Base-by-base conservation (phyloP, 2,329 filamentous ascomycete species). In the Elsinoe perseae region DNA sequence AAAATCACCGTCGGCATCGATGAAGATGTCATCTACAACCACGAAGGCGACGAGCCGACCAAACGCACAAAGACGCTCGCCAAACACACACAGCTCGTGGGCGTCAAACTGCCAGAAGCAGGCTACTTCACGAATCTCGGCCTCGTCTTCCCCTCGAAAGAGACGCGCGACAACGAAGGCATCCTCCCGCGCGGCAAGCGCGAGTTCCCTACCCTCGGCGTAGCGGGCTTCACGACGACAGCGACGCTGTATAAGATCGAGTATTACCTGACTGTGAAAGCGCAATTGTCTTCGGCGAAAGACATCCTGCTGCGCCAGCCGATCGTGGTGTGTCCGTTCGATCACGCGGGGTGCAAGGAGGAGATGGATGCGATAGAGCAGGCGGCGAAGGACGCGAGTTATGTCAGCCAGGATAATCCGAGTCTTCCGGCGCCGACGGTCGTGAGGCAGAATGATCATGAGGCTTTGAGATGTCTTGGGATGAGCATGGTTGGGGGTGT, bases 301-400 rank as follows among this genome's bases (percentile, higher is more conserved):
- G 92, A 98, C 69, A 95, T 98, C 56, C 78, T 84, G 27, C 79
- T 97, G 42, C 83, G 92, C 54, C 89, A 97, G 71, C 90, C 89
- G 4, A 96, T 98, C 57, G 89, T 97, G 30, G 93, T 97, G 53
- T 97, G 92, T 66, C 92, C 93, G 0, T 83, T 96, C 60, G 93
- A 98, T 67, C 89, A 96, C 66, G 89, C 95, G 62, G 88, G 86
- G 14, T 98, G 93, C 74, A 96, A 95, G 70, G 91, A 96, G 68
- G 93, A 97, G 73, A 96, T 98, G 89, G 91, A 95, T 65, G 91
- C 91, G 34, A 97, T 98, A 61, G 91, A 96, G 68, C 89, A 95
- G 72, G 88, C 93, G 0, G 93, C 93, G 42, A 92, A 91, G 70
- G 92, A 97, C 64, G 92, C 93, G 1, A 86, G 88, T 14, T 83